phyloP scores from a whole-genome alignment of 768 basidiomycete genomes.

The Lentinula edodes region DNA sequence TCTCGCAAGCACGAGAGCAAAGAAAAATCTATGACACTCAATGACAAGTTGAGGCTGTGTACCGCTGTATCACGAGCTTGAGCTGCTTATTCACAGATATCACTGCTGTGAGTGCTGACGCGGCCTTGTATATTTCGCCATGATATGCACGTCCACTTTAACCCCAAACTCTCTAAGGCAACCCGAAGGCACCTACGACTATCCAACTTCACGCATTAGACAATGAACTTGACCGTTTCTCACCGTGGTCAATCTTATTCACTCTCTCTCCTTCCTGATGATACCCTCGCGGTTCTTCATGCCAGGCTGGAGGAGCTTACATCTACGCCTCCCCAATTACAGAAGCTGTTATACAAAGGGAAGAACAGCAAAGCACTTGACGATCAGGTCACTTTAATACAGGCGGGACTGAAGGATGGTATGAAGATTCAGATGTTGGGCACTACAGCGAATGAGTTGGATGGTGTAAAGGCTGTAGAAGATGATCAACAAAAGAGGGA shows the following conservation, averaged over 20 bases:
- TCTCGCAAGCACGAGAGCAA: too few relatives aligned
- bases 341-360: slow-evolving; percentile 73
- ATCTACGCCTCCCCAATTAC: slow-evolving; percentile 54
- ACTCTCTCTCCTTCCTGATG: slow-evolving; percentile 43
- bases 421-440: slow-evolving; percentile 69
- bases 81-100: too few relatives aligned
- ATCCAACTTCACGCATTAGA: not conserved
- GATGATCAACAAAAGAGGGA: slow-evolving; percentile 52
- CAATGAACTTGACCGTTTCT: slow-evolving; percentile 24
- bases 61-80: too few relatives aligned
- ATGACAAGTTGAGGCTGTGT: too few relatives aligned
- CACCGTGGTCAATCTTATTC: slow-evolving; percentile 45
- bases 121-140: too few relatives aligned
- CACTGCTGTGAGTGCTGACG: too few relatives aligned
- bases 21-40: too few relatives aligned
- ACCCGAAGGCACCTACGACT: too few relatives aligned
- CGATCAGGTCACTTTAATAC: slow-evolving; percentile 23
- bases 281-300: slow-evolving; percentile 48
- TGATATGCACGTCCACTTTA: too few relatives aligned
- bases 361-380: slow-evolving; percentile 38
- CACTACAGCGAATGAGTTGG: slow-evolving; percentile 53
- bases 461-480: slow-evolving; percentile 49
- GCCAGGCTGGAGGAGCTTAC: slow-evolving; percentile 56
- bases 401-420: slow-evolving; percentile 58
- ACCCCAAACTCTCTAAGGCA: too few relatives aligned